A percentile compares a stretch with the other conserved stretches of the same genome.
Evolutionary conservation across 805 yeast genomes (phyloP).

Genomic region (Nakazawaea laoshanensis): DNA sequence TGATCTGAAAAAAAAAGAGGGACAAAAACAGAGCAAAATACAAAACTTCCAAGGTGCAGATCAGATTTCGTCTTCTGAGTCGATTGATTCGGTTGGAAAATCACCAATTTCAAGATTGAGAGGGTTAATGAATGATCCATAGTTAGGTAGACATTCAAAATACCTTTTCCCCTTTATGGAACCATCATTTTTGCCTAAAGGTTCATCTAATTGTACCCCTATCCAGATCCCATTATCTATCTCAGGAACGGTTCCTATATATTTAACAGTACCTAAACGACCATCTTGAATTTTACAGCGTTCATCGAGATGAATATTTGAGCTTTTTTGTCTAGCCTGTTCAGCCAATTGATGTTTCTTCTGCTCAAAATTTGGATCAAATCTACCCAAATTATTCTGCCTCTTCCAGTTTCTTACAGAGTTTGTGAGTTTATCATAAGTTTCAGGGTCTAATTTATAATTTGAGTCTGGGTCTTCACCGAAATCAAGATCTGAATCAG

Average conservation of each 20-base stretch:
- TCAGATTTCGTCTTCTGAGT: neutral
- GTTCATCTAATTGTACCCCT: conserved; percentile 80
- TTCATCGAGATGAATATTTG: conserved; percentile 33
- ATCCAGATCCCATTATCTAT: conserved; percentile 63
- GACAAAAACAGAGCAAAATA: neutral
- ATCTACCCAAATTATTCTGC: conserved; percentile 61
- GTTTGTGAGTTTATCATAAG: conserved; percentile 49
- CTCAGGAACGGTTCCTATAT: conserved; percentile 57
- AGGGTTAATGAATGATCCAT: conserved; percentile 80
- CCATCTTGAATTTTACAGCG: conserved; percentile 38
- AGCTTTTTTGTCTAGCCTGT: conserved; percentile 23
- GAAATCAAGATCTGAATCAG: conserved; percentile 38
- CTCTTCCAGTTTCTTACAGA: conserved; percentile 77
- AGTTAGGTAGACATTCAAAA: conserved; percentile 45
- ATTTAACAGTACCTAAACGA: conserved; percentile 56
- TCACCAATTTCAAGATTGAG: conserved; percentile 61
- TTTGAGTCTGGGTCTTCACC: conserved; percentile 25
- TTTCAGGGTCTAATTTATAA: conserved; percentile 46
- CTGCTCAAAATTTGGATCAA: conserved; percentile 40
- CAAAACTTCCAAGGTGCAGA: neutral
- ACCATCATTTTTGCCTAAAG: conserved; percentile 85
- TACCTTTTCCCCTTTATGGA: conserved; percentile 49
- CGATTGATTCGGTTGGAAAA: conserved; percentile 32
- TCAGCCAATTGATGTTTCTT: conserved; percentile 17
- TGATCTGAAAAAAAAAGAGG: neutral